These are phyloP conservation scores for Sugiyamaella chiloensis DNA, from an alignment of 805 yeast species.

Conservation along the genomic window DNA sequence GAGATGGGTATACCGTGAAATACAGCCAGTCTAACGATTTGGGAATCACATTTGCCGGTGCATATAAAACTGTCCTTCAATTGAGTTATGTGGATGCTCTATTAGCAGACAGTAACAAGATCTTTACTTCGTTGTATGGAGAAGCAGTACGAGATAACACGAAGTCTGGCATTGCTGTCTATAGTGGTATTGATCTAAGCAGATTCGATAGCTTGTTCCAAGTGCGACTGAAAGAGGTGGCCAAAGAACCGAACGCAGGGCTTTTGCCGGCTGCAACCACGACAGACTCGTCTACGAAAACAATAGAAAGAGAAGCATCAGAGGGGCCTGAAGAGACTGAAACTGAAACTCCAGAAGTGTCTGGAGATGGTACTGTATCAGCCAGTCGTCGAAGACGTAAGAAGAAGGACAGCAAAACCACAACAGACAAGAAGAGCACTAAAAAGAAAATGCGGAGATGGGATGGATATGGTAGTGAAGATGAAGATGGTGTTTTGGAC, in stretches of 20 bases:
- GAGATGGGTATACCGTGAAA: conserved; percentile 45
- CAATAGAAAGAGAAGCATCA: conserved; percentile 12
- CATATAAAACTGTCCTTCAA: conserved; percentile 36
- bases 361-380: too few relatives aligned
- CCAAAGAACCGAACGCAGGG: too few relatives aligned
- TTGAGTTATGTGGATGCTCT: conserved; percentile 34
- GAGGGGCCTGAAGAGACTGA: neutral
- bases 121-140: conserved; percentile 30
- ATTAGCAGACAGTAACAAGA: conserved; percentile 31
- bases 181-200: conserved; percentile 12
- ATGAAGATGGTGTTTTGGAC: conserved; percentile 47
- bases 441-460: conserved; percentile 56
- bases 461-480: conserved; percentile 53
- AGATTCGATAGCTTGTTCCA: conserved; percentile 33
- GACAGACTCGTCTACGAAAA: too few relatives aligned
- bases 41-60: conserved; percentile 39
- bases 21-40: conserved; percentile 43
- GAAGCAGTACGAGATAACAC: conserved; percentile 20
- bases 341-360: neutral
- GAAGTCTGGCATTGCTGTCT: neutral
- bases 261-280: too few relatives aligned
- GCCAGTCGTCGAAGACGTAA: neutral
- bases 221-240: conserved; percentile 29
- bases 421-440: conserved; percentile 20
- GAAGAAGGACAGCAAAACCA: conserved; percentile 8